A percentile compares a stretch with the other conserved stretches of the same genome.
Conservation (phyloP, 2,329 filamentous ascomycete genomes). For the Cladosporium velox region DNA sequence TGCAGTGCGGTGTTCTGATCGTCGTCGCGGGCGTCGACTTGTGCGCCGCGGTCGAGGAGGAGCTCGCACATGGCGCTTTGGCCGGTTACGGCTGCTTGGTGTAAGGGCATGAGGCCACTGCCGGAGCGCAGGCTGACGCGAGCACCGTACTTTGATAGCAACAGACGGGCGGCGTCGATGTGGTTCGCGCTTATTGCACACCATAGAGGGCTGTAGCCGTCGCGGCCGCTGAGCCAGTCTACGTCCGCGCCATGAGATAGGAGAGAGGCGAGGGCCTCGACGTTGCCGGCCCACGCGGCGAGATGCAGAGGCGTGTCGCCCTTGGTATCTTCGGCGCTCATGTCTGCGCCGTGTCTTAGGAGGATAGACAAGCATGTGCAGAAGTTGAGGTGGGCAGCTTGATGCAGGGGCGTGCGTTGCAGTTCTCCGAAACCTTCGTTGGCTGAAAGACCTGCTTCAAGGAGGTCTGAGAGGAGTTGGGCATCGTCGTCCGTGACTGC, state of each 20-base stretch:
- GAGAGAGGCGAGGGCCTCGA: conserved; percentile 30
- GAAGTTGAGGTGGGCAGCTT: conserved; percentile 34
- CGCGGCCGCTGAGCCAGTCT: conserved; percentile 32
- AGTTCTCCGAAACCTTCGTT: conserved; percentile 28
- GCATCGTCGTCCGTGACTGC: conserved; percentile 30
- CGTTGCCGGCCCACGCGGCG: conserved; percentile 34
- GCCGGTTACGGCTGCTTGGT: conserved; percentile 35
- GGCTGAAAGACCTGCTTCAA: conserved; percentile 20
- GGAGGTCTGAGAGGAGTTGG: conserved; percentile 25
- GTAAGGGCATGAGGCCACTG: conserved; percentile 30
- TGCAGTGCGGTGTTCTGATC: conserved; percentile 33
- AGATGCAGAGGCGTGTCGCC: conserved; percentile 35
- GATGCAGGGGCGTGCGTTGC: conserved; percentile 34
- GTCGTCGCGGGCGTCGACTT: conserved; percentile 32
- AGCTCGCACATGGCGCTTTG: conserved; percentile 35
- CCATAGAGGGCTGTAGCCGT: conserved; percentile 35
- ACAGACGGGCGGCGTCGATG: conserved; percentile 31
- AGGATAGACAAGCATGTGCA: conserved; percentile 25
- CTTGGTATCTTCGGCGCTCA: conserved; percentile 31
- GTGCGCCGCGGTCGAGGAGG: conserved; percentile 33
- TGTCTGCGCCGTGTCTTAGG: conserved; percentile 28
- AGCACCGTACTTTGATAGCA: conserved; percentile 33
- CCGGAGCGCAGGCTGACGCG: conserved; percentile 30
- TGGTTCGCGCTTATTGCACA: conserved; percentile 34
- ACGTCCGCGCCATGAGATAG: conserved; percentile 31